Conservation (phyloP, 345 rosid species). For the Rhodomyrtus tomentosa region DNA sequence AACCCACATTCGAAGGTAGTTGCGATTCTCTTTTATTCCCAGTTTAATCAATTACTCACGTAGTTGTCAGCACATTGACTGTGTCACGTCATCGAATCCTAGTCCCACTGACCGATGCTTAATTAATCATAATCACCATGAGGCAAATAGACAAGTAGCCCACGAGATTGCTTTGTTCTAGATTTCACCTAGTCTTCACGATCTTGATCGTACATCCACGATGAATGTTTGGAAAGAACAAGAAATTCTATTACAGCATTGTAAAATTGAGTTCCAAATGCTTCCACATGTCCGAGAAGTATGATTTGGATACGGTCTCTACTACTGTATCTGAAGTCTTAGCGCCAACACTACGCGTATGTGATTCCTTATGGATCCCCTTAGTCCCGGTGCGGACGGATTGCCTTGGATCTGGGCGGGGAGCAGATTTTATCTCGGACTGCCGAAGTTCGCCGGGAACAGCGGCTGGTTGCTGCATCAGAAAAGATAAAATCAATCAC, state of each 20-base stretch:
- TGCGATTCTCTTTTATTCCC: neutral
- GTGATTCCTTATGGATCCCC: neutral
- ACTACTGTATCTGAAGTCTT: neutral
- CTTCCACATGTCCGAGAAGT: neutral
- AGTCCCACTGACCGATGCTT: too few relatives aligned
- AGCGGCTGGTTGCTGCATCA: neutral
- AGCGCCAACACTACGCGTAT: neutral
- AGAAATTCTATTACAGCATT: neutral
- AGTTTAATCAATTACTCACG: neutral
- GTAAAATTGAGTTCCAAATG: neutral
- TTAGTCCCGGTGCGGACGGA: neutral
- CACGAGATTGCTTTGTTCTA: too few relatives aligned
- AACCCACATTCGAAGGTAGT: fast-evolving
- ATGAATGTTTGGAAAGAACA: neutral
- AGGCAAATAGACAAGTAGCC: too few relatives aligned
- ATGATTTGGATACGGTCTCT: neutral
- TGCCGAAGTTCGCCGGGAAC: neutral
- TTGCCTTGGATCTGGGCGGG: neutral
- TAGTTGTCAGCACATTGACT: neutral
- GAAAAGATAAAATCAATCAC: neutral
- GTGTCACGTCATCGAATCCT: too few relatives aligned
- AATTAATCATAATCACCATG: too few relatives aligned
- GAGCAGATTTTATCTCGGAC: neutral
- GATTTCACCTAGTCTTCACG: too few relatives aligned
- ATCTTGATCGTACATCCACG: neutral